Conservation (phyloP, 2,329 filamentous ascomycete genomes). For the Aspergillus unguis region DNA sequence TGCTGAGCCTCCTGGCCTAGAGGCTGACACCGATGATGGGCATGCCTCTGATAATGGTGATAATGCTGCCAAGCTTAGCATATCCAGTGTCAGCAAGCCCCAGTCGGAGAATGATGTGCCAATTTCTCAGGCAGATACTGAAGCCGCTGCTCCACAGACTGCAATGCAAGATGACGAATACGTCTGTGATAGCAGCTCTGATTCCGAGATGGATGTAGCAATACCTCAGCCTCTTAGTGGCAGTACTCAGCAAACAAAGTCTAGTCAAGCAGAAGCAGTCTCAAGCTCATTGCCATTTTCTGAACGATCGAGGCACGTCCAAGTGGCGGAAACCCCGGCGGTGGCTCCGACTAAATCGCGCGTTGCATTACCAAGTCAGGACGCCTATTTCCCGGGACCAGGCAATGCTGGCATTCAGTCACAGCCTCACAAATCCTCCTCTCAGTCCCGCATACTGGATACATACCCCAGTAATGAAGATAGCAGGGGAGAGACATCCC, state of each 20-base stretch:
- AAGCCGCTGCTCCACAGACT: background rate
- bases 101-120: background rate
- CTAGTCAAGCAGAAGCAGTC: conserved; percentile 23
- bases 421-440: conserved; percentile 28
- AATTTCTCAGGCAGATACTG: background rate
- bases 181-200: conserved; percentile 28
- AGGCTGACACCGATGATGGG: background rate
- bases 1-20: background rate
- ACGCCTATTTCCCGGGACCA: background rate
- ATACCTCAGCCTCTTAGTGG: conserved; percentile 31
- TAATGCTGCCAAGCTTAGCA: background rate
- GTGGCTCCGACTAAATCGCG: conserved; percentile 12
- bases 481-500: conserved; percentile 16
- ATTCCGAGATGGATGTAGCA: conserved; percentile 36
- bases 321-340: conserved; percentile 33
- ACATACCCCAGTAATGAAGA: conserved; percentile 29
- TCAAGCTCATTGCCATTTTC: conserved; percentile 24
- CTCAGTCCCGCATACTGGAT: conserved; percentile 33
- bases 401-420: conserved; percentile 17
- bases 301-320: conserved; percentile 20
- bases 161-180: background rate
- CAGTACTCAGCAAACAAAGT: conserved; percentile 21
- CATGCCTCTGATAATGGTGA: background rate
- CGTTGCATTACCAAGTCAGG: background rate
- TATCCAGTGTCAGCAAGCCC: no score